A percentile compares a stretch with the other conserved stretches of the same genome.
phyloP scores from a whole-genome alignment of 306 rosid species.

The Sphenostylis stenocarpa region DNA sequence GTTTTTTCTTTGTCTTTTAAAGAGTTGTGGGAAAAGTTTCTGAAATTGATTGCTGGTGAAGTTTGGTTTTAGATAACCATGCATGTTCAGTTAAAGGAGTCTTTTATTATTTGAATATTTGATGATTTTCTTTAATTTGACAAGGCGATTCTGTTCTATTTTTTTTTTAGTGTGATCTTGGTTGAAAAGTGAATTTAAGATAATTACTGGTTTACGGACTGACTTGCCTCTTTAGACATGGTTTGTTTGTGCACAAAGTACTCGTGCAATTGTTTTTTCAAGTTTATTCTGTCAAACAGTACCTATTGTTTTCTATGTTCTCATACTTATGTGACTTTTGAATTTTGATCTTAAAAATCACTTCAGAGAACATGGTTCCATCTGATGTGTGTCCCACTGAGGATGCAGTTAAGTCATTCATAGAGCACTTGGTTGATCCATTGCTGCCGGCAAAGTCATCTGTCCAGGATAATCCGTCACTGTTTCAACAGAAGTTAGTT shows the following conservation, averaged over 20 bases:
- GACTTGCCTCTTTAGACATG: no score
- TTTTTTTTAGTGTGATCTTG: background rate
- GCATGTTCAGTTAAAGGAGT: background rate
- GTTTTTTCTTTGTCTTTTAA: no score
- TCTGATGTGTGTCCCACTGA: conserved; percentile 61
- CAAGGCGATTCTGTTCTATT: background rate
- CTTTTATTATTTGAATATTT: background rate
- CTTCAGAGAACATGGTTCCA: conserved; percentile 42
- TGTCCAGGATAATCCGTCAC: conserved; percentile 45
- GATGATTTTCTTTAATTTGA: background rate
- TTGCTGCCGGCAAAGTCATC: conserved; percentile 59
- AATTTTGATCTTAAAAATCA: background rate
- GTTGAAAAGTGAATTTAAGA: no score
- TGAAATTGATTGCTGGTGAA: background rate
- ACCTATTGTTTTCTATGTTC: no score
- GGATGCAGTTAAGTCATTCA: conserved; percentile 60
- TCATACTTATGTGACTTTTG: no score
- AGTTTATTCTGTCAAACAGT: no score
- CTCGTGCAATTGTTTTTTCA: no score
- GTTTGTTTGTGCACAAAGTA: no score
- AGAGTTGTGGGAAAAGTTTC: background rate
- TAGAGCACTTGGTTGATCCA: conserved; percentile 67
- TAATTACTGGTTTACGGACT: no score
- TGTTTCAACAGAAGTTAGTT: conserved; percentile 45
- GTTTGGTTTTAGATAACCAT: conserved; percentile 2